phyloP scores from a whole-genome alignment of 2,329 filamentous ascomycete genomes.

The Fragosphaeria purpurea region DNA sequence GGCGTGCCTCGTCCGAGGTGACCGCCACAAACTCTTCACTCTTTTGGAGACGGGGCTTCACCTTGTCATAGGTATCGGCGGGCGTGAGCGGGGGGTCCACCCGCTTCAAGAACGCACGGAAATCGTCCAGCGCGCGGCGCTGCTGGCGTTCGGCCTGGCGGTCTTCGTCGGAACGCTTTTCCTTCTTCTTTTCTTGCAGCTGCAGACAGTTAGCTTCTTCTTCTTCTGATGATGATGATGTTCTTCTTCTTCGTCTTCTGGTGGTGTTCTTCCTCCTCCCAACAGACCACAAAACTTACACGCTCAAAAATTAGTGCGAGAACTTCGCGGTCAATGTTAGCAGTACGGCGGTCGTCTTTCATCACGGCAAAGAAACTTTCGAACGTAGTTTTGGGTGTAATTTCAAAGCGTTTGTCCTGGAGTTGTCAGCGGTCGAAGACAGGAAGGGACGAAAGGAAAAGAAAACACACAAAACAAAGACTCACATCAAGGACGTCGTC shows the following conservation, averaged over 20 bases:
- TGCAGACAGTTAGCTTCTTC: conserved; percentile 17
- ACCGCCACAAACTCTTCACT: conserved; percentile 77
- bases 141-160: conserved; percentile 78
- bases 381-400: conserved; percentile 75
- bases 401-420: conserved; percentile 84
- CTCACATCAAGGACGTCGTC: conserved; percentile 80
- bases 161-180: conserved; percentile 74
- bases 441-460: neutral
- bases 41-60: conserved; percentile 69
- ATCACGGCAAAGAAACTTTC: conserved; percentile 80
- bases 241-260: no score
- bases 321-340: conserved; percentile 72
- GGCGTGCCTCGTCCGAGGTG: conserved; percentile 70
- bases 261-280: no score
- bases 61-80: conserved; percentile 80
- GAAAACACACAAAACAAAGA: conserved; percentile 9
- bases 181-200: conserved; percentile 82
- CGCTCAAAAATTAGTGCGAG: conserved; percentile 77
- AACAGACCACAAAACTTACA: conserved; percentile 34
- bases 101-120: conserved; percentile 80
- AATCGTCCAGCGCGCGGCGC: conserved; percentile 70
- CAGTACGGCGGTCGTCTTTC: conserved; percentile 77
- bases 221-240: no score
- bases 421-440: neutral
- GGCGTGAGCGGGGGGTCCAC: conserved; percentile 72